These are phyloP conservation scores for Scleroderma citrinum DNA, from an alignment of 768 basidiomycete species.

Conservation along the genomic window DNA sequence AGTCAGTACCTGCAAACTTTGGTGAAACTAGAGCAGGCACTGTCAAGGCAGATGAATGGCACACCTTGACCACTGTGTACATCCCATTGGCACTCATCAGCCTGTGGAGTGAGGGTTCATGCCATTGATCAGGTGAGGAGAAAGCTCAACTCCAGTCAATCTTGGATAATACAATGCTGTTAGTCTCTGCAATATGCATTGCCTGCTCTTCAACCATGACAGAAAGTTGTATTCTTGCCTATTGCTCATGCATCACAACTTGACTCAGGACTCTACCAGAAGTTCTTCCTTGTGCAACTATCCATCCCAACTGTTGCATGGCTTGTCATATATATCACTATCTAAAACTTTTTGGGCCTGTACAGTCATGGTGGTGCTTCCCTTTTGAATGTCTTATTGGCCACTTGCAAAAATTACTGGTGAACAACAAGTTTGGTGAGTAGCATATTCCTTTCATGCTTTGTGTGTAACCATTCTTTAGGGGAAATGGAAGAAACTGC, in stretches of 20 bases:
- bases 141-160: no score
- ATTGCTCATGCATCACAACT: conserved; percentile 10
- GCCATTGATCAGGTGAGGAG: not conserved
- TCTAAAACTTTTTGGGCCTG: conserved; percentile 32
- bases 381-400: conserved; percentile 22
- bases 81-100: conserved; percentile 31
- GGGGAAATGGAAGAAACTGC: no score
- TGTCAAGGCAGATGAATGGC: conserved; percentile 36
- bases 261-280: conserved; percentile 15
- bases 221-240: not conserved
- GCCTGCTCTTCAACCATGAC: conserved; percentile 14
- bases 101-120: conserved; percentile 20
- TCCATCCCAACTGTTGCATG: conserved; percentile 26
- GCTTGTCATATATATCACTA: conserved; percentile 30
- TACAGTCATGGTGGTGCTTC: conserved; percentile 28
- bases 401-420: conserved; percentile 12
- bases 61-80: conserved; percentile 22
- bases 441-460: conserved; percentile 8
- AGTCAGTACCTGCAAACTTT: conserved; percentile 16
- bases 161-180: conserved; percentile 25
- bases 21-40: conserved; percentile 21
- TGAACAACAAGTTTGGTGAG: conserved; percentile 31
- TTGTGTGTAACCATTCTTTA: not conserved
- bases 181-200: conserved; percentile 23
- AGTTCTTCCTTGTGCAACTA: conserved; percentile 10